phyloP scores from a whole-genome alignment of 2,329 filamentous ascomycete genomes.

The Monilinia polystroma region DNA sequence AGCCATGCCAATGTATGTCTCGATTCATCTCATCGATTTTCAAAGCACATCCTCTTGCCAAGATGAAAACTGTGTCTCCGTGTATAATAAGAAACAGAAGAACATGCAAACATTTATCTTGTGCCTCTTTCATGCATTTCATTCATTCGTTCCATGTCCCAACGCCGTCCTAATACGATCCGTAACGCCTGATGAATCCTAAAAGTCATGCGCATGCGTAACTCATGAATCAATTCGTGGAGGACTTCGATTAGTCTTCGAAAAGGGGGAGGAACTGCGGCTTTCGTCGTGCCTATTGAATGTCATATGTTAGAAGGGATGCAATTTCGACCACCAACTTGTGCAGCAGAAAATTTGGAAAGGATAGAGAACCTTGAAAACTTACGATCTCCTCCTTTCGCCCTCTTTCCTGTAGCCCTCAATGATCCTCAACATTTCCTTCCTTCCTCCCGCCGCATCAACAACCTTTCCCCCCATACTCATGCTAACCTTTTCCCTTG shows the following conservation, averaged over 20 bases:
- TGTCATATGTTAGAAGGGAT: neutral
- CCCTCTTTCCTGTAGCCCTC: conserved; percentile 84
- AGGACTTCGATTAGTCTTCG: conserved; percentile 24
- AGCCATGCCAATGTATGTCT: neutral
- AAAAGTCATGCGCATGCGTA: neutral
- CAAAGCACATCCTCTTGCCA: neutral
- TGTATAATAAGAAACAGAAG: neutral
- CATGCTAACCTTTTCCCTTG: conserved; percentile 88
- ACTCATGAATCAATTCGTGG: conserved; percentile 30
- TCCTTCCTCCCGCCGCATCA: conserved; percentile 75
- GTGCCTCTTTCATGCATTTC: conserved; percentile 2
- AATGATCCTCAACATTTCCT: conserved; percentile 89
- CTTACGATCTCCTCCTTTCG: conserved; percentile 77
- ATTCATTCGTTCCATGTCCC: neutral
- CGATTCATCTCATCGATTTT: neutral
- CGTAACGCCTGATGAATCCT: conserved; percentile 6
- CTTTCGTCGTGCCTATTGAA: conserved; percentile 25
- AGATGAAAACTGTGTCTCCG: neutral
- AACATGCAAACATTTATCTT: conserved; percentile 14
- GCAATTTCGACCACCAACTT: neutral
- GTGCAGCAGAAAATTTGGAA: neutral
- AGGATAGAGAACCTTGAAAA: conserved; percentile 33
- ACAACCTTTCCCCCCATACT: conserved; percentile 83
- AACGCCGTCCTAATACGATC: neutral
- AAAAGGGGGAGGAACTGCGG: conserved; percentile 27